Conservation (phyloP, 2,329 filamentous ascomycete species). For the Calonectria pseudoturangicola region DNA sequence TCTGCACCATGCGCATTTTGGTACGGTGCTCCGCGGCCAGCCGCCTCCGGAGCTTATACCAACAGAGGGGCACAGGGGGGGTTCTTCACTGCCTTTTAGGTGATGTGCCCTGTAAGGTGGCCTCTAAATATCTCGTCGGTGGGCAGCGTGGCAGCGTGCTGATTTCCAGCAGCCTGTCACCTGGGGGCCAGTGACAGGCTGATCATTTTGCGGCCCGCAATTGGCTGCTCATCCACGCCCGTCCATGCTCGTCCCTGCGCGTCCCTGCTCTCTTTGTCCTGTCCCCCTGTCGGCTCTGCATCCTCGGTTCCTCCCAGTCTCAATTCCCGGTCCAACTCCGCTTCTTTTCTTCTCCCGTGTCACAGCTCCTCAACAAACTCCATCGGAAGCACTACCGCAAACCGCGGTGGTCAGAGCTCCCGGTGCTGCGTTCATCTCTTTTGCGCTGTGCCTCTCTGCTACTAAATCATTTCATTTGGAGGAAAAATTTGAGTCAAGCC, state of each 20-base stretch:
- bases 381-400: constrained; percentile 26
- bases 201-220: constrained; percentile 44
- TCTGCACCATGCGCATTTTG: constrained; percentile 19
- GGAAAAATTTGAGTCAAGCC: constrained; percentile 5
- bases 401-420: constrained; percentile 34
- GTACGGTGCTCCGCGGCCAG: constrained; percentile 16
- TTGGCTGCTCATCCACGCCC: constrained; percentile 38
- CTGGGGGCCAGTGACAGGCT: constrained; percentile 37
- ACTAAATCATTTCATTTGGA: constrained; percentile 2
- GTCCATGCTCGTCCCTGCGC: neutral
- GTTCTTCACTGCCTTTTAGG: neutral
- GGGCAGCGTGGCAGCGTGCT: neutral
- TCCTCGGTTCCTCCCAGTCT: constrained; percentile 28
- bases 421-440: neutral
- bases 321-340: constrained; percentile 25
- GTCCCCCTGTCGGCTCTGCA: neutral
- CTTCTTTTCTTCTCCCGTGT: constrained; percentile 9
- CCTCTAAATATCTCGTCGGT: neutral
- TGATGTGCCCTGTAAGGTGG: constrained; percentile 10
- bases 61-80: constrained; percentile 12
- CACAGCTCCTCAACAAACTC: constrained; percentile 30
- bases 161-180: constrained; percentile 29
- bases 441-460: constrained; percentile 13
- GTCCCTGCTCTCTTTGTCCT: constrained; percentile 4
- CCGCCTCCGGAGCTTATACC: constrained; percentile 10